Conservation (phyloP, 257 asterid genomes). For the Solanum microdontum region DNA sequence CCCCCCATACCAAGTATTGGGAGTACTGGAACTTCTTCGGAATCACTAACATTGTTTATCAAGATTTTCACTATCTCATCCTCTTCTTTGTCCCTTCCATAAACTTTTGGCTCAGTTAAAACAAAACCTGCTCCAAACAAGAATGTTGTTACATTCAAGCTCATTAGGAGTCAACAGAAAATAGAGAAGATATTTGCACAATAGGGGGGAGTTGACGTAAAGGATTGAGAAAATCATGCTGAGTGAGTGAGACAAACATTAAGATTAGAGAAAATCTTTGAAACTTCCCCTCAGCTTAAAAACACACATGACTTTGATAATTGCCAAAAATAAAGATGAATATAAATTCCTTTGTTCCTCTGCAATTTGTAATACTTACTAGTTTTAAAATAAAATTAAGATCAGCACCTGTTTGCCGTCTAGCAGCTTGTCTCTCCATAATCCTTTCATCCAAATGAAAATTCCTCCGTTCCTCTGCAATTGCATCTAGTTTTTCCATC, state of each 20-base stretch:
- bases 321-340: neutral
- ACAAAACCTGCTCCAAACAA: neutral
- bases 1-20: neutral
- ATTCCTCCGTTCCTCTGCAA: conserved; percentile 8
- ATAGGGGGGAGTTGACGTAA: neutral
- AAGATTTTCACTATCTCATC: neutral
- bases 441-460: conserved; percentile 4
- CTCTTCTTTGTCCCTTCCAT: neutral
- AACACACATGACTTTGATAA: neutral
- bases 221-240: neutral
- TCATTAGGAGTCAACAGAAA: neutral
- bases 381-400: neutral
- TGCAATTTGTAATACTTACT: neutral
- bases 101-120: neutral
- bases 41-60: neutral
- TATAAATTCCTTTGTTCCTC: neutral
- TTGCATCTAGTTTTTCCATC: neutral
- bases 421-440: neutral
- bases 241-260: neutral
- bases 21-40: neutral
- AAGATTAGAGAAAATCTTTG: neutral
- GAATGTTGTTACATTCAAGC: neutral
- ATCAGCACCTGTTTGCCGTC: neutral
- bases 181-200: neutral
- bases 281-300: neutral